Conservation (phyloP, 73 alveolate genomes). For the Blepharisma stoltei region DNA sequence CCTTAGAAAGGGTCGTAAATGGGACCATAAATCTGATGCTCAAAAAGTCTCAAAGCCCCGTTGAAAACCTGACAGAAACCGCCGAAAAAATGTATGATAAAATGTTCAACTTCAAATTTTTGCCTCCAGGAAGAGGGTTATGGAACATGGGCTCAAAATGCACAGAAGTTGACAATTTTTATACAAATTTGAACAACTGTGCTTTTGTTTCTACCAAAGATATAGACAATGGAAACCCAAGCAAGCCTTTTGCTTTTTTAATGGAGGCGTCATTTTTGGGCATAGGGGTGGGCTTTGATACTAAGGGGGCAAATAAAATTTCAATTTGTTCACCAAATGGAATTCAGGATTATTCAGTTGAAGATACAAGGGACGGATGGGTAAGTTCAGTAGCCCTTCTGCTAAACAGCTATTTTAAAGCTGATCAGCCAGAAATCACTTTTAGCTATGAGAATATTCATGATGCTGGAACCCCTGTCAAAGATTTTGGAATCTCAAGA, state of each 20-base stretch:
- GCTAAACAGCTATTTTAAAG: slow-evolving; percentile 36
- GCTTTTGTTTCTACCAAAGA: slow-evolving; percentile 59
- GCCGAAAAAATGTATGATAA: slow-evolving; percentile 57
- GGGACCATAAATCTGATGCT: slow-evolving; percentile 46
- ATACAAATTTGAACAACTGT: slow-evolving; percentile 60
- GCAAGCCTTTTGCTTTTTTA: slow-evolving; percentile 44
- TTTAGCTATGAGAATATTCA: slow-evolving; percentile 51
- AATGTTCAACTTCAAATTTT: slow-evolving; percentile 51
- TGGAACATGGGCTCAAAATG: slow-evolving; percentile 66
- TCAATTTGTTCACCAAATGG: slow-evolving; percentile 17
- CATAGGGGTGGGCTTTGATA: slow-evolving; percentile 72
- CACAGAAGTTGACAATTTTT: slow-evolving; percentile 49
- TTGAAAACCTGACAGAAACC: not conserved
- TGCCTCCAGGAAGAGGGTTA: slow-evolving; percentile 71
- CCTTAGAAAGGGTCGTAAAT: slow-evolving; percentile 61
- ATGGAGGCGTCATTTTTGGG: slow-evolving; percentile 67
- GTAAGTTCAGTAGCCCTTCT: slow-evolving; percentile 35
- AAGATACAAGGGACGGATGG: slow-evolving; percentile 68
- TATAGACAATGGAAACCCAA: not conserved
- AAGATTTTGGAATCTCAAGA: slow-evolving; percentile 57
- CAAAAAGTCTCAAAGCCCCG: slow-evolving; percentile 22
- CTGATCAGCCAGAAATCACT: slow-evolving; percentile 11
- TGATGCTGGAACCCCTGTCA: slow-evolving; percentile 52
- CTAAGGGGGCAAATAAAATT: slow-evolving; percentile 49
- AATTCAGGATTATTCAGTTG: slow-evolving; percentile 20